Conservation (phyloP, 257 asterid species). For the Ophiorrhiza pumila region DNA sequence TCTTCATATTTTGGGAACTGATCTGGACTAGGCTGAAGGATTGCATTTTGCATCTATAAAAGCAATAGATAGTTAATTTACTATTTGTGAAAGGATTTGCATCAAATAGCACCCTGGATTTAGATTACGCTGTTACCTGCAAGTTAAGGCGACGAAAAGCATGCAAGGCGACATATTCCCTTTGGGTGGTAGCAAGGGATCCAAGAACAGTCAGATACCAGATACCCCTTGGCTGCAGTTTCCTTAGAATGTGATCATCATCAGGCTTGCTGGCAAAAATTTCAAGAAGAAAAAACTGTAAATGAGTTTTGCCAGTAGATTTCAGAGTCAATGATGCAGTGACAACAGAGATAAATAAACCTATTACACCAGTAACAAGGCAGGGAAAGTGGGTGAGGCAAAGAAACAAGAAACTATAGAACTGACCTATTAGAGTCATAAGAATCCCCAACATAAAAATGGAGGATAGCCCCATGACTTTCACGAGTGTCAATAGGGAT, state of each 20-base stretch:
- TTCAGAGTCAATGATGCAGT: no score
- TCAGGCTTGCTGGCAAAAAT: constrained; percentile 54
- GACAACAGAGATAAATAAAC: neutral
- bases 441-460: constrained; percentile 85
- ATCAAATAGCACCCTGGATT: constrained; percentile 8
- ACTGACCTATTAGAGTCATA: constrained; percentile 74
- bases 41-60: constrained; percentile 95
- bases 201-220: constrained; percentile 93
- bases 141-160: constrained; percentile 92
- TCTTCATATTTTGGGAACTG: constrained; percentile 97
- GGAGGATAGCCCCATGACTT: constrained; percentile 83
- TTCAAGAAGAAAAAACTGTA: constrained; percentile 8
- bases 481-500: constrained; percentile 90
- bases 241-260: constrained; percentile 80
- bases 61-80: neutral
- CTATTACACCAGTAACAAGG: neutral
- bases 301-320: neutral
- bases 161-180: constrained; percentile 89
- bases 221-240: constrained; percentile 79
- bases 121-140: constrained; percentile 50
- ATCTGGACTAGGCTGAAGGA: constrained; percentile 94
- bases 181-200: constrained; percentile 91
- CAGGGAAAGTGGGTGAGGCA: neutral
- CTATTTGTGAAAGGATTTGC: neutral
- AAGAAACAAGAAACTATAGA: neutral